phyloP scores from a whole-genome alignment of 805 yeast genomes.

The Ascoidea rubescens region DNA sequence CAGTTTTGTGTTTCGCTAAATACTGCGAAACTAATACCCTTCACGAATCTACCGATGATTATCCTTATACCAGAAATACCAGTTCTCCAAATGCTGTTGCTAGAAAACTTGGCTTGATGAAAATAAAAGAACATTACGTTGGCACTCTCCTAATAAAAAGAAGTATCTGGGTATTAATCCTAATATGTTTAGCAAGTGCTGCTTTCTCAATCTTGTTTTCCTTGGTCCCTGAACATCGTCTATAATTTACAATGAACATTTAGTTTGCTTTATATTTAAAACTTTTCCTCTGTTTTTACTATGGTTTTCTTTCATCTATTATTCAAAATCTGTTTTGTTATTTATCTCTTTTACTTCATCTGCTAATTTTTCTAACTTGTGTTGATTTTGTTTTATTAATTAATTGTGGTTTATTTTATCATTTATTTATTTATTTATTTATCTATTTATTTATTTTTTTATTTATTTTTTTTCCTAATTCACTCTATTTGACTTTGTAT shows the following conservation, averaged over 20 bases:
- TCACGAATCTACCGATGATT: slow-evolving; percentile 23
- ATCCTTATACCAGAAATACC: neutral
- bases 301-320: too few species aligned
- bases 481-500: too few species aligned
- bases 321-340: too few species aligned
- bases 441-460: too few species aligned
- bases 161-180: slow-evolving; percentile 52
- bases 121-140: slow-evolving; percentile 66
- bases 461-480: too few species aligned
- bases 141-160: slow-evolving; percentile 46
- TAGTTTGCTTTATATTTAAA: too few species aligned
- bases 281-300: too few species aligned
- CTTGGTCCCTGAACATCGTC: slow-evolving; percentile 76
- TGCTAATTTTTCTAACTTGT: too few species aligned
- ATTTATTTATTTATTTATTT: too few species aligned
- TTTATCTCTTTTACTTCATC: too few species aligned
- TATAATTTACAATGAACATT: slow-evolving; percentile 20
- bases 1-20: slow-evolving; percentile 56
- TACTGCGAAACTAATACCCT: slow-evolving; percentile 34
- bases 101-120: slow-evolving; percentile 7
- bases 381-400: too few species aligned
- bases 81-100: neutral
- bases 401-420: too few species aligned
- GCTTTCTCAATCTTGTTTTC: slow-evolving; percentile 61
- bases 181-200: slow-evolving; percentile 52